Conservation (phyloP, 352 stramenopile genomes). For the Globisporangium spiculum region DNA sequence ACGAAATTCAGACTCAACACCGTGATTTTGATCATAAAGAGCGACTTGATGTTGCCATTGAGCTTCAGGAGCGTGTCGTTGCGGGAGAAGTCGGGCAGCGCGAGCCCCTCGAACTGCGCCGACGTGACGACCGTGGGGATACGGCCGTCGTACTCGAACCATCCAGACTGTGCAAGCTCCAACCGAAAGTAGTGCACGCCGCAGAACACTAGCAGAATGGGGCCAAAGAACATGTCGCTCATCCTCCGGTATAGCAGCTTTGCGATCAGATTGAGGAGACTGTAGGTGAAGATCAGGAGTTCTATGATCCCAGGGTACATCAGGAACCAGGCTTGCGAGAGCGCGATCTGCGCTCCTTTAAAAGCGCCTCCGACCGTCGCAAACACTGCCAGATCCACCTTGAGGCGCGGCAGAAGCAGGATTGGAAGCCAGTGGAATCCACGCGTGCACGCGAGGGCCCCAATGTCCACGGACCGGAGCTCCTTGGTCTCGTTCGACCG, state of each 20-base stretch:
- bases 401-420: conserved; percentile 20
- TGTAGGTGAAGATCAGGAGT: conserved; percentile 24
- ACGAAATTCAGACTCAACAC: conserved; percentile 11
- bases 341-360: conserved; percentile 19
- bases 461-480: conserved; percentile 13
- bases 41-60: conserved; percentile 12
- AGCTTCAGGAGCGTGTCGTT: conserved; percentile 5
- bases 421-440: conserved; percentile 22
- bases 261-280: conserved; percentile 21
- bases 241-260: conserved; percentile 19
- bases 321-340: conserved; percentile 25
- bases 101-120: background rate
- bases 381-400: conserved; percentile 23
- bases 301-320: conserved; percentile 32
- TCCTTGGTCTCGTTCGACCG: background rate
- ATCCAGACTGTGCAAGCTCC: background rate
- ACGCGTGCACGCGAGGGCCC: conserved; percentile 15
- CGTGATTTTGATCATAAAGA: conserved; percentile 5
- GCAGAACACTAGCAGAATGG: conserved; percentile 19
- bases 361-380: conserved; percentile 22
- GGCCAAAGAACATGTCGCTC: conserved; percentile 26
- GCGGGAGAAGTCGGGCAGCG: conserved; percentile 1
- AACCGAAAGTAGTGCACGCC: conserved; percentile 11
- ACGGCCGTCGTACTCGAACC: conserved; percentile 2
- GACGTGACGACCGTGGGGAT: background rate